phyloP scores from a whole-genome alignment of 495 filamentous ascomycete genomes.

The Sordaria brevicollis region DNA sequence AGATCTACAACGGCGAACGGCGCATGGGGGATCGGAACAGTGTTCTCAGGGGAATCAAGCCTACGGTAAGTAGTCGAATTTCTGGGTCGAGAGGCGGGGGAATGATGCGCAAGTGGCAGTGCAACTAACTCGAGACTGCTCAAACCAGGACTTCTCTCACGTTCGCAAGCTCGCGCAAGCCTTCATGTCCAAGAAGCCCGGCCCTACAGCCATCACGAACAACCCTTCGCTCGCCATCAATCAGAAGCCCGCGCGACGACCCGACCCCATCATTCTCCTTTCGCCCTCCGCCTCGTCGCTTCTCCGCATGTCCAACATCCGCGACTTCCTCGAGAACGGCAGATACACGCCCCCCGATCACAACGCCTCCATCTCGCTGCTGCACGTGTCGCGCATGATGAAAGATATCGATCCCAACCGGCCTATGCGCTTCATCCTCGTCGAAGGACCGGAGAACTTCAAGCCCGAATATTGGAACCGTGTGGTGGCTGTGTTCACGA shows the following conservation, averaged over 20 bases:
- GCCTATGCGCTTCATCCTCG: slow-evolving; percentile 86
- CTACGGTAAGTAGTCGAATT: slow-evolving; percentile 51
- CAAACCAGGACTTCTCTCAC: slow-evolving; percentile 80
- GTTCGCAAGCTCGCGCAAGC: slow-evolving; percentile 75
- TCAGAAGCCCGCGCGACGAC: slow-evolving; percentile 46
- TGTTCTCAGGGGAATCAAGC: slow-evolving; percentile 77
- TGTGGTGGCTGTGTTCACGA: slow-evolving; percentile 95
- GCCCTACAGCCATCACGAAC: slow-evolving; percentile 22
- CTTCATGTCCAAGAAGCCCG: slow-evolving; percentile 60
- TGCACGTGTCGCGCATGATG: slow-evolving; percentile 71
- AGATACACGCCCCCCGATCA: slow-evolving; percentile 71
- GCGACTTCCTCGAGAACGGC: slow-evolving; percentile 83
- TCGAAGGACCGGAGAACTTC: slow-evolving; percentile 86
- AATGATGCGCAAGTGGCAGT: neutral
- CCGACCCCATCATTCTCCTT: slow-evolving; percentile 94
- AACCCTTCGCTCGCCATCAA: slow-evolving; percentile 33
- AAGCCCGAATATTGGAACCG: slow-evolving; percentile 96
- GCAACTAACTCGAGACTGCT: neutral
- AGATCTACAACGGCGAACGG: slow-evolving; percentile 85
- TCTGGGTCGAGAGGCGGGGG: neutral
- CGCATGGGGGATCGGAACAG: slow-evolving; percentile 89
- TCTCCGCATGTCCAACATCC: slow-evolving; percentile 95
- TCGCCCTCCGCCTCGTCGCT: slow-evolving; percentile 96
- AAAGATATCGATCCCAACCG: slow-evolving; percentile 61
- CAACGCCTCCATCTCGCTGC: slow-evolving; percentile 56